phyloP scores from a whole-genome alignment of 768 basidiomycete species.

The Mrakia gelida region DNA sequence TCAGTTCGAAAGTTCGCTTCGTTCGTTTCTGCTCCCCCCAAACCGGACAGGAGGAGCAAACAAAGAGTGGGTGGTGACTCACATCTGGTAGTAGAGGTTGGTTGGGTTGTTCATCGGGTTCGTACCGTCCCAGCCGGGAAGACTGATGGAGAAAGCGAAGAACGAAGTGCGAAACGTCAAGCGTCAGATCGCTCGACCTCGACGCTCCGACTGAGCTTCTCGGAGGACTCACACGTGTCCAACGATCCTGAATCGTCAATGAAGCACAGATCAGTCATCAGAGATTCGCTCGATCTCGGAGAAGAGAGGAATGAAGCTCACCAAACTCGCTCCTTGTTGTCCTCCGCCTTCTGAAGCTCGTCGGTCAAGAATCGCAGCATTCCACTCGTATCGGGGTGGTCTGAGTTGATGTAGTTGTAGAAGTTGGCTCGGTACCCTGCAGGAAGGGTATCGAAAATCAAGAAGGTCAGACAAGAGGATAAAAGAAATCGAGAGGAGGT shows the following conservation, averaged over 20 bases:
- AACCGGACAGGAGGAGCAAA: too few species aligned
- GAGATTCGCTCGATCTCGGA: too few species aligned
- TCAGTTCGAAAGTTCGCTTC: not conserved
- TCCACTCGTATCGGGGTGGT: not conserved
- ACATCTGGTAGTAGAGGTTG: not conserved
- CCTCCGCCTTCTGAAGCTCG: not conserved
- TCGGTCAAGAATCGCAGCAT: not conserved
- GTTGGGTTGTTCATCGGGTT: not conserved
- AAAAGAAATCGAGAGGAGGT: not conserved
- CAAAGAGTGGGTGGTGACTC: too few species aligned
- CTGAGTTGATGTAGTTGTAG: not conserved
- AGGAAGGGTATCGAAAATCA: not conserved
- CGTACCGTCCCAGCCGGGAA: not conserved
- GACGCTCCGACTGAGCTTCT: too few species aligned
- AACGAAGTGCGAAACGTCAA: not conserved
- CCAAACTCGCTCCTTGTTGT: not conserved
- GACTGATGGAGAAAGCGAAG: not conserved
- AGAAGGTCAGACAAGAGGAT: not conserved
- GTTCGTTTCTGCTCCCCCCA: not conserved
- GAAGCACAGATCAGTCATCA: too few species aligned
- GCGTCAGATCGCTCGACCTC: too few species aligned
- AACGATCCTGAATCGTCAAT: not conserved
- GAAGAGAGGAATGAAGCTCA: not conserved
- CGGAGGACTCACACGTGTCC: not conserved
- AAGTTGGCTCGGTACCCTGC: not conserved